phyloP scores from a whole-genome alignment of 129 eudicot species.

The Ambrosia trifida region DNA sequence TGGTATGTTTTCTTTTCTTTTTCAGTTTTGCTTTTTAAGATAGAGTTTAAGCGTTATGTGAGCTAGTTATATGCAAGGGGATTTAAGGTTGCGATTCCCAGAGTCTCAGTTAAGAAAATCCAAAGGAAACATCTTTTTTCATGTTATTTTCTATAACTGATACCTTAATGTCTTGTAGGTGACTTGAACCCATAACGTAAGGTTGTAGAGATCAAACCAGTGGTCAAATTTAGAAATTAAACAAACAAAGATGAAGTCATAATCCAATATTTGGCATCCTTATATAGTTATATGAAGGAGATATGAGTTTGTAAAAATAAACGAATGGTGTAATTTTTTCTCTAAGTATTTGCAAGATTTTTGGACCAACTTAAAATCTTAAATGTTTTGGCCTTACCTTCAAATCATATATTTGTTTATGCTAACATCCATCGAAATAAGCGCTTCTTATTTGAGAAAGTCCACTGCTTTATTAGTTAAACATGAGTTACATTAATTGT shows the following conservation, averaged over 20 bases:
- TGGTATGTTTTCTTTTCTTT: background rate
- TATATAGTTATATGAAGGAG: background rate
- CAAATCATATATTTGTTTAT: slow-evolving; percentile 4
- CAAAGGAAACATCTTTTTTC: background rate
- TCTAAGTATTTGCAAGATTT: background rate
- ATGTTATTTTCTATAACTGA: background rate
- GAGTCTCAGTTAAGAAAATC: background rate
- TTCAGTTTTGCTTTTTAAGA: background rate
- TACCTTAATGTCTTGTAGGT: slow-evolving; percentile 3
- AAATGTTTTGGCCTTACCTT: slow-evolving; percentile 19
- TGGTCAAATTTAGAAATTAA: slow-evolving; percentile 1
- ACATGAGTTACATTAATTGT: slow-evolving; percentile 12
- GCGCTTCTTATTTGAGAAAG: slow-evolving; percentile 11
- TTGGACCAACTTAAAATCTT: slow-evolving; percentile 20
- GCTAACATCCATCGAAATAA: background rate
- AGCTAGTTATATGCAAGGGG: slow-evolving; percentile 10
- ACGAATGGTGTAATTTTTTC: slow-evolving; percentile 1
- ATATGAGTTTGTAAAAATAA: background rate
- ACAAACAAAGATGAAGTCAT: background rate
- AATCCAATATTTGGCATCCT: slow-evolving; percentile 11
- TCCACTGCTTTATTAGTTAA: background rate
- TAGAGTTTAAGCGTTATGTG: background rate
- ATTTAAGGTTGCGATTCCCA: background rate
- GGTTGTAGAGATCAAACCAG: slow-evolving; percentile 5
- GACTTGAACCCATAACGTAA: background rate